A percentile compares a stretch with the other conserved stretches of the same genome.
phyloP scores from a whole-genome alignment of 1,284 basidiomycete genomes.

The Gomphus sp. region DNA sequence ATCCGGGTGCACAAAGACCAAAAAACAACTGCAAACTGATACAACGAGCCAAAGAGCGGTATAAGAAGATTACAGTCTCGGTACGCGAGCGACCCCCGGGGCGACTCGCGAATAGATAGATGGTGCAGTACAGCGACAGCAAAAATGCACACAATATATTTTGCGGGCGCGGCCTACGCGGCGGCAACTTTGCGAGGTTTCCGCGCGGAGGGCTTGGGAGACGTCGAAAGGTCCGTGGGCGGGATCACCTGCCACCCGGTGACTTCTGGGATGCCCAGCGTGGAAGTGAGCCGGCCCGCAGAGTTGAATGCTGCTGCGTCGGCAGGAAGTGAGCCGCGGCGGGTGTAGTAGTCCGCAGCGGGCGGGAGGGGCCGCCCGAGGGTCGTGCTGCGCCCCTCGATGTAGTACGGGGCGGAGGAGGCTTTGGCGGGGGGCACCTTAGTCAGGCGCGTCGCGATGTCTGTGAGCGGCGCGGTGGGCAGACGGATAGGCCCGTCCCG shows the following conservation, averaged over 20 bases:
- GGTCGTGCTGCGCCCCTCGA: slow-evolving; percentile 13
- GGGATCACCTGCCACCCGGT: slow-evolving; percentile 32
- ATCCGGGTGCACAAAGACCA: slow-evolving; percentile 1
- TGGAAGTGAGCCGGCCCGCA: slow-evolving; percentile 10
- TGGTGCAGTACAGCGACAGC: background rate
- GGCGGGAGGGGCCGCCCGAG: slow-evolving; percentile 17
- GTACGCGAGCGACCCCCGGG: slow-evolving; percentile 3
- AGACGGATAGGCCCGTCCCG: slow-evolving; percentile 54
- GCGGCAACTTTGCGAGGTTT: slow-evolving; percentile 17
- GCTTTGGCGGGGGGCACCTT: slow-evolving; percentile 26
- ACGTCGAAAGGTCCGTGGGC: slow-evolving; percentile 18
- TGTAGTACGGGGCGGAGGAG: slow-evolving; percentile 28
- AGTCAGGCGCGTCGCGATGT: slow-evolving; percentile 27
- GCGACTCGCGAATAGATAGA: slow-evolving; percentile 6
- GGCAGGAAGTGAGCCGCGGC: slow-evolving; percentile 22
- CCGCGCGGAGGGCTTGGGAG: background rate
- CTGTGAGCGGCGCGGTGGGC: slow-evolving; percentile 56
- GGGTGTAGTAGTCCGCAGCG: slow-evolving; percentile 19
- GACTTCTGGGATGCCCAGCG: slow-evolving; percentile 24
- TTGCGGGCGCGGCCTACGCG: slow-evolving; percentile 13
- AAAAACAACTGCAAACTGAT: slow-evolving; percentile 6
- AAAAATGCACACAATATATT: slow-evolving; percentile 1
- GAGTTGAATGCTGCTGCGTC: slow-evolving; percentile 11
- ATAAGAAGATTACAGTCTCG: slow-evolving; percentile 3
- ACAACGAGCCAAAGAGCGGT: slow-evolving; percentile 6